Base-by-base conservation (phyloP, 1,139 yeast genomes). In the Diutina ranongensis region DNA sequence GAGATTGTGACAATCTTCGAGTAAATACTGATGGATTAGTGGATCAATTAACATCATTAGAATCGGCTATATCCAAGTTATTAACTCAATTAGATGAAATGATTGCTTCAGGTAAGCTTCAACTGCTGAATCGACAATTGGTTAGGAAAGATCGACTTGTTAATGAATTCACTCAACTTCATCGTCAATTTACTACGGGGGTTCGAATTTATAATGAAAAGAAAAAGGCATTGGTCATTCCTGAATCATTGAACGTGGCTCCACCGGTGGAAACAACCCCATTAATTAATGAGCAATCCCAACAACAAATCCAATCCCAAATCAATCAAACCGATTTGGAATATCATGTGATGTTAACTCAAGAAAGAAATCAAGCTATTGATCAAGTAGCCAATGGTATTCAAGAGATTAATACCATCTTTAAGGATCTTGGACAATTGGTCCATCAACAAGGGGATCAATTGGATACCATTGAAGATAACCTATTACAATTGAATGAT, bases 361-460 rank as follows among this genome's bases (percentile, higher is more conserved):
- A 80, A 49, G 92, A 86, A 56, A 65, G 95, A 48, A 81, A 83
- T 49, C 64, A 76, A 21, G 94, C 86, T 50, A 83, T 88, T 27
- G 71, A 72, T 34, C 80, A 76, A 50, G 83, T 88, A 7, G 78
- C 83, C 40, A 76, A 78, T 45, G 94, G 95, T 0, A 85, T 88
- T 7, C 72, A 72, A 49, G 96, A 88, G 54, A 87, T 88, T 44
- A 87, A 88, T 57, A 72, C 88, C 7, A 87, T 88, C 1, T 88
- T 87, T 60, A 79, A 80, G 52, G 95, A 87, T 54, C 63, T 88
- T 50, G 88, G 88, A 15, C 74, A 78, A 38, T 63, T 88, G 53
- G 94, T 88, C 1, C 71, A 73, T 46, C 92, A 85, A 57, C 97
- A 88, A 58, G 95, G 95, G 4, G 80, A 76, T 35, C 89, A 84